Percentiles rank a stretch among this genome's conserved stretches.
Evolutionary conservation across 2,329 filamentous ascomycete species (phyloP).

Genomic region (Paramyrothecium roridum): DNA sequence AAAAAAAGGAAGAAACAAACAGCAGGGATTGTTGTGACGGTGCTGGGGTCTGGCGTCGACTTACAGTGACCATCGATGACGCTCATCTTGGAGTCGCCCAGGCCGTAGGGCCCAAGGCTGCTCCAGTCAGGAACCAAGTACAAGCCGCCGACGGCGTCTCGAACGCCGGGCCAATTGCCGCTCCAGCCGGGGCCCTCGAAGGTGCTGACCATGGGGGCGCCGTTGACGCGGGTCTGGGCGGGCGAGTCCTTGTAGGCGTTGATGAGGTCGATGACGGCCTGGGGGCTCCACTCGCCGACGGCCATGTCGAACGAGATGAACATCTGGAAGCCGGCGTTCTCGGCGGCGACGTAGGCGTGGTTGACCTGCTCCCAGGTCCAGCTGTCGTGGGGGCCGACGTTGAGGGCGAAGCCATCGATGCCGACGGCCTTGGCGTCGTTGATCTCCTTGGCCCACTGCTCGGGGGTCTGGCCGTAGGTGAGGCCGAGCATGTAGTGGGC

Average conservation of each 20-base stretch:
- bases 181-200: constrained; percentile 44
- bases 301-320: constrained; percentile 41
- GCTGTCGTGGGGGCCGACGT: constrained; percentile 29
- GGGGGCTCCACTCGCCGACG: constrained; percentile 20
- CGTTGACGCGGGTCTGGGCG: constrained; percentile 23
- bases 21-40: neutral
- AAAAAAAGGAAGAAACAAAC: too few species aligned
- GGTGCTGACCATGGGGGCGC: constrained; percentile 44
- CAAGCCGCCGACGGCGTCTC: constrained; percentile 24
- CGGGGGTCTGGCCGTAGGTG: constrained; percentile 21
- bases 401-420: constrained; percentile 39
- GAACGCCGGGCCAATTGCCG: constrained; percentile 41
- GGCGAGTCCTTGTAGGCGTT: constrained; percentile 15
- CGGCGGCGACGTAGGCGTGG: constrained; percentile 22
- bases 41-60: neutral
- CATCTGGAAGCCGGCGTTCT: constrained; percentile 22
- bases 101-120: constrained; percentile 13
- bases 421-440: constrained; percentile 28
- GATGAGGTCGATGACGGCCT: constrained; percentile 20
- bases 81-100: constrained; percentile 13
- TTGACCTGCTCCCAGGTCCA: constrained; percentile 27
- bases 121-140: constrained; percentile 47
- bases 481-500: constrained; percentile 29
- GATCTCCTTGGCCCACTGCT: constrained; percentile 30
- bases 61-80: constrained; percentile 18